phyloP scores from a whole-genome alignment of 345 rosid genomes.

The Pistacia vera region DNA sequence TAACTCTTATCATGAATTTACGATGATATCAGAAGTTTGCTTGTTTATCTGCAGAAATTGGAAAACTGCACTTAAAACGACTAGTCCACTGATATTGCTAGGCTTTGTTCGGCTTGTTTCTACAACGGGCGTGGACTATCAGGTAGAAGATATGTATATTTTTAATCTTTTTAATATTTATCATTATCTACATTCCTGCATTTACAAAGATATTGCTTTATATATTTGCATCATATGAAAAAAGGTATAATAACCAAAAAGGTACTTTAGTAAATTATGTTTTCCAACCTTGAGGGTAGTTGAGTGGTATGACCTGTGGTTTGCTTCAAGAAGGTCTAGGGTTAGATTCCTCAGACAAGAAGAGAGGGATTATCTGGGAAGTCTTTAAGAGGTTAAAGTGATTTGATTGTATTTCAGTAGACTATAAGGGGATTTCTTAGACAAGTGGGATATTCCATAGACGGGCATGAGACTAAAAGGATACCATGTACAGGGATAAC shows the following conservation, averaged over 20 bases:
- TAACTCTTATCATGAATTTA: not conserved
- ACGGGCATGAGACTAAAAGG: too few relatives aligned
- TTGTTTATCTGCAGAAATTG: slow-evolving; percentile 46
- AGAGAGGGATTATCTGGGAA: too few relatives aligned
- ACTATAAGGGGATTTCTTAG: too few relatives aligned
- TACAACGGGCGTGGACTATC: slow-evolving; percentile 82
- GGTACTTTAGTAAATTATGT: not conserved
- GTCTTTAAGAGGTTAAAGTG: too few relatives aligned
- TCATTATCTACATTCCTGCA: not conserved
- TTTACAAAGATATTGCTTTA: not conserved
- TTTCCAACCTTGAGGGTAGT: not conserved
- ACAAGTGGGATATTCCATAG: too few relatives aligned
- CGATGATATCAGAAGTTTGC: not conserved
- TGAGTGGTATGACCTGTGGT: not conserved
- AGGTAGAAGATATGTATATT: slow-evolving; percentile 45
- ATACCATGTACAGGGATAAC: too few relatives aligned
- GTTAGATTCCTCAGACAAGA: too few relatives aligned
- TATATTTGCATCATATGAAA: not conserved
- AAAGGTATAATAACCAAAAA: not conserved
- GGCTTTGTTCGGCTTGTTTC: slow-evolving; percentile 78
- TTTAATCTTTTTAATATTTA: not conserved
- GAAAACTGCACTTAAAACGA: slow-evolving; percentile 56
- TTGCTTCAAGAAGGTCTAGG: too few relatives aligned
- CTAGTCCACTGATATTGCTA: slow-evolving; percentile 63
- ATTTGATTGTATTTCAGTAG: too few relatives aligned